Conservation (phyloP, 139 green algal genomes). For the Volvox reticuliferus region DNA sequence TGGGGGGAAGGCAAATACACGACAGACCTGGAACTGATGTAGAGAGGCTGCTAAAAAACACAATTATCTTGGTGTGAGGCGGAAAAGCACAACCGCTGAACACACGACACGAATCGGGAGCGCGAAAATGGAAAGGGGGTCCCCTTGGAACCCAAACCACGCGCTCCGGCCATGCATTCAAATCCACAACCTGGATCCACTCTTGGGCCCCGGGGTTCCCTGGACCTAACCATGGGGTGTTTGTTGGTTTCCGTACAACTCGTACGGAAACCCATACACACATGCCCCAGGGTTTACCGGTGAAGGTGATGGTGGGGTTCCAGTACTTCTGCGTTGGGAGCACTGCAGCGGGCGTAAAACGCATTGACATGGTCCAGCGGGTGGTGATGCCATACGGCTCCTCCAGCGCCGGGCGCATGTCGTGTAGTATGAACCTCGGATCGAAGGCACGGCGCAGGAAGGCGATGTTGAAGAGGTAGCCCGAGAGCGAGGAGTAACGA, state of each 20-base stretch:
- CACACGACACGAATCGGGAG: no score
- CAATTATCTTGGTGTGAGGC: no score
- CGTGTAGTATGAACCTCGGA: slow-evolving; percentile 59
- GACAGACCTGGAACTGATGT: no score
- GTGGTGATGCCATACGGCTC: slow-evolving; percentile 44
- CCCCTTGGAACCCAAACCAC: no score
- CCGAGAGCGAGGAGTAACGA: slow-evolving; percentile 59
- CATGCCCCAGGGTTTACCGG: slow-evolving; percentile 37
- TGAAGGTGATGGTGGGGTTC: slow-evolving; percentile 65
- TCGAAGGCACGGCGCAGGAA: slow-evolving; percentile 61
- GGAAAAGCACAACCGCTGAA: no score
- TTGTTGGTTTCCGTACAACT: background rate
- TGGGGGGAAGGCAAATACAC: no score
- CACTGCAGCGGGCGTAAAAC: slow-evolving; percentile 55
- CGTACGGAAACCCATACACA: background rate
- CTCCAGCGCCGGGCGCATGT: slow-evolving; percentile 42
- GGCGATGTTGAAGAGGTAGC: slow-evolving; percentile 74
- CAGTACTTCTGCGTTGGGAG: slow-evolving; percentile 54
- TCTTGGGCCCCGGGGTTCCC: no score
- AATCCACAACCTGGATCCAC: no score
- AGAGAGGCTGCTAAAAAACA: no score
- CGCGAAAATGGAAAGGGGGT: no score
- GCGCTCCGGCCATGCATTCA: no score
- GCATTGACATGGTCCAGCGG: slow-evolving; percentile 73
- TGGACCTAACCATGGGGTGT: no score